A percentile compares a stretch with the other conserved stretches of the same genome.
Conservation (phyloP, 2,329 filamentous ascomycete species). For the Penicillium sp. region DNA sequence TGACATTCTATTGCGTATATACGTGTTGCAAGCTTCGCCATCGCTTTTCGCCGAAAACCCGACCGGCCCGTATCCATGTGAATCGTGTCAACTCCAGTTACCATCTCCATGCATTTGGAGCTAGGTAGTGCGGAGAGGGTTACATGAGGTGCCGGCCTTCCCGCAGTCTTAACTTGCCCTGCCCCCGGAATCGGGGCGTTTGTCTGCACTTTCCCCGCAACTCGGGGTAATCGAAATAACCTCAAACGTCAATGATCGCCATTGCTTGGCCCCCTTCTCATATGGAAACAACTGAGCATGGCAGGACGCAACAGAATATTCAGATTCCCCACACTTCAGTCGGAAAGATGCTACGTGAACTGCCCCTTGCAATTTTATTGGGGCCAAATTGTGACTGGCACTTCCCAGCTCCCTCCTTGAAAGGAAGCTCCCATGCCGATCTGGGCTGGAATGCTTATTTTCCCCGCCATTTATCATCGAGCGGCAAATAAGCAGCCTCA, state of each 20-base stretch:
- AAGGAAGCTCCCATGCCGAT: slow-evolving; percentile 13
- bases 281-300: background rate
- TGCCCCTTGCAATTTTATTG: slow-evolving; percentile 1
- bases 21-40: background rate
- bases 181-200: slow-evolving; percentile 9
- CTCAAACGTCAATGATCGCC: slow-evolving; percentile 17
- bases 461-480: slow-evolving; percentile 9
- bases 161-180: background rate
- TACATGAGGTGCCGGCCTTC: background rate
- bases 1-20: background rate
- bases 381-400: background rate
- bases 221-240: slow-evolving; percentile 11
- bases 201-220: slow-evolving; percentile 18
- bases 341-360: slow-evolving; percentile 7
- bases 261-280: background rate
- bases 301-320: background rate
- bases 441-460: slow-evolving; percentile 20
- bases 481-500: slow-evolving; percentile 14
- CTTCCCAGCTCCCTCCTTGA: slow-evolving; percentile 7
- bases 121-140: slow-evolving; percentile 3
- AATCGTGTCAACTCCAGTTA: background rate
- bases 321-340: slow-evolving; percentile 9
- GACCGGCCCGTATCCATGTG: background rate
- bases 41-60: background rate
- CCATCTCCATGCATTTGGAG: background rate